phyloP scores from a whole-genome alignment of 768 basidiomycete genomes.

The Fibroporia radiculosa region DNA sequence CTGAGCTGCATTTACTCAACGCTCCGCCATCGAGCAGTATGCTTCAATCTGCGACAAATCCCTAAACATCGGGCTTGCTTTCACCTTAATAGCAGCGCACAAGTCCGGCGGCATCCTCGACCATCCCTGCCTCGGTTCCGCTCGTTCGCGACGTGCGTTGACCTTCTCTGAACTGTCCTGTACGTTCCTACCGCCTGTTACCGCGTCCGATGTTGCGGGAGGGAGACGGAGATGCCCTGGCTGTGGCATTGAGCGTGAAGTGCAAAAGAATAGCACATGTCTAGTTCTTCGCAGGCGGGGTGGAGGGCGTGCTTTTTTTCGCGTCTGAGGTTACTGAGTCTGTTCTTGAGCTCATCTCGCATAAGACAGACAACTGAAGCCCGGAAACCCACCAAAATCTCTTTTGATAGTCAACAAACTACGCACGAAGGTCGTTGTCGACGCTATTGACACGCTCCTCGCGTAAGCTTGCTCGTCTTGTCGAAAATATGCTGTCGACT shows the following conservation, averaged over 20 bases:
- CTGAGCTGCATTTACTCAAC: neutral
- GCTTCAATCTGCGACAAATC: neutral
- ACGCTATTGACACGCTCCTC: conserved; percentile 68
- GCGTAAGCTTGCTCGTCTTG: conserved; percentile 35
- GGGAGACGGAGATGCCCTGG: too few species aligned
- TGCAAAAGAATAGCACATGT: neutral
- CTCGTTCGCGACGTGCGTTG: neutral
- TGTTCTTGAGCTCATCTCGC: neutral
- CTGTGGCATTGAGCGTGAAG: neutral
- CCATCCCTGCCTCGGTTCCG: neutral
- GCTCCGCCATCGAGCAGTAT: neutral
- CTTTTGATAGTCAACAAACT: conserved; percentile 78
- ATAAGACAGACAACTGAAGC: conserved; percentile 1
- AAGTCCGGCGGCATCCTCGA: neutral
- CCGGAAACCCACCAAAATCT: conserved; percentile 39
- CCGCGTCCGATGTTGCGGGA: neutral
- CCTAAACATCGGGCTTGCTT: neutral
- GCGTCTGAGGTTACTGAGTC: neutral
- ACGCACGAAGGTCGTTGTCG: conserved; percentile 68
- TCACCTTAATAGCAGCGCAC: neutral
- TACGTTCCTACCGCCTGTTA: neutral
- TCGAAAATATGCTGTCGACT: neutral
- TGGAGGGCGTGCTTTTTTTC: neutral
- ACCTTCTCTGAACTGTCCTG: neutral
- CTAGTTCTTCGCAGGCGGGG: neutral